Evolutionary conservation across 192 early-diverging fungal genomes (phyloP).

Genomic region (Dissophora ornata): DNA sequence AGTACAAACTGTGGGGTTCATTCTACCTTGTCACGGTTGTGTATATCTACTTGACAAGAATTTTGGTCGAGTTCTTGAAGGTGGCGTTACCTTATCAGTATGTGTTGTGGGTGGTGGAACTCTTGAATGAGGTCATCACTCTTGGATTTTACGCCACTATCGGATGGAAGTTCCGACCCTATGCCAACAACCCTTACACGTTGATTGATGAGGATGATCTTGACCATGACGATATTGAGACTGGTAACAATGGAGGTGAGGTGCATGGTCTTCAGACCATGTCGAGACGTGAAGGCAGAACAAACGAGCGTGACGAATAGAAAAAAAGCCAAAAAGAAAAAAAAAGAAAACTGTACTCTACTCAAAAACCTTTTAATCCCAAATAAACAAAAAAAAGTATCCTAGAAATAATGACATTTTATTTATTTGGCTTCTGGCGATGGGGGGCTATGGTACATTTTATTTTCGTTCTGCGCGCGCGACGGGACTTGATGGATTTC

Average conservation of each 20-base stretch:
- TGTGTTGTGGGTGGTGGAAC: constrained; percentile 62
- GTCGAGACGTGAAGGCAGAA: constrained; percentile 45
- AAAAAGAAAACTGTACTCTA: too few relatives aligned
- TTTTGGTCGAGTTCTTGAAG: constrained; percentile 60
- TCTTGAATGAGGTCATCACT: constrained; percentile 59
- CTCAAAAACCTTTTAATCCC: too few relatives aligned
- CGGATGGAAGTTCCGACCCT: constrained; percentile 63
- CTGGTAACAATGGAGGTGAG: constrained; percentile 28
- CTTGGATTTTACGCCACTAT: constrained; percentile 61
- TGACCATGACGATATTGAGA: constrained; percentile 45
- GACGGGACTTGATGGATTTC: too few relatives aligned
- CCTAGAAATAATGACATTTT: too few relatives aligned
- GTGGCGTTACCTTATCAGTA: constrained; percentile 62
- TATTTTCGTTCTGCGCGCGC: too few relatives aligned
- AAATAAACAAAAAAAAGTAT: too few relatives aligned
- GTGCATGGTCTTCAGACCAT: constrained; percentile 40
- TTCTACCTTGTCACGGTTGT: constrained; percentile 64
- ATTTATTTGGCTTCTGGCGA: too few relatives aligned
- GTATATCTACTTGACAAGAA: constrained; percentile 64
- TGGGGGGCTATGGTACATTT: constrained; percentile 27
- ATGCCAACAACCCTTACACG: constrained; percentile 62
- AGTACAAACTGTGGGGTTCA: constrained; percentile 65
- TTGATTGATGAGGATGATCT: constrained; percentile 49
- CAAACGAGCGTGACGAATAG: constrained; percentile 29
- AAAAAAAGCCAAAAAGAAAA: background rate